Conservation (phyloP, 2,329 filamentous ascomycete species). For the Cordyceps cateniannulata region DNA sequence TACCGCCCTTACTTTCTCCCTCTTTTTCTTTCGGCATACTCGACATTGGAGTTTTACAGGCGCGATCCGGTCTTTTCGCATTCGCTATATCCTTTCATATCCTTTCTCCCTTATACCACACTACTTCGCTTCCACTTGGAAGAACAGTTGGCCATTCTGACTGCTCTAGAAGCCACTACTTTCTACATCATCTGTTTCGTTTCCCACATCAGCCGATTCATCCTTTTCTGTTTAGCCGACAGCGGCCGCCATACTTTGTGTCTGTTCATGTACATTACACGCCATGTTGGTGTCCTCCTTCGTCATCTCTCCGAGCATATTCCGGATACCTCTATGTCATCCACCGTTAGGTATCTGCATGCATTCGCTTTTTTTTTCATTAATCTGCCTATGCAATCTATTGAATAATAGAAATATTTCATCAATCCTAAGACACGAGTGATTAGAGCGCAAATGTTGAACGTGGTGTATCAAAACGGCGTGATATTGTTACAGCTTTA, state of each 20-base stretch:
- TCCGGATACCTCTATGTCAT: neutral
- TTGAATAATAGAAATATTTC: neutral
- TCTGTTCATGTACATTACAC: constrained; percentile 5
- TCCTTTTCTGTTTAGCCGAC: neutral
- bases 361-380: neutral
- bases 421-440: neutral
- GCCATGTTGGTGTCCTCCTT: neutral
- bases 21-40: neutral
- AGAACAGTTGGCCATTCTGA: neutral
- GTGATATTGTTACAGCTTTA: constrained; percentile 12
- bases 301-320: neutral
- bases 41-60: constrained; percentile 5
- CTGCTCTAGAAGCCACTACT: neutral
- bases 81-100: neutral
- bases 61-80: neutral
- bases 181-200: neutral
- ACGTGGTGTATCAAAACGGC: neutral
- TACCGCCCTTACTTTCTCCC: neutral
- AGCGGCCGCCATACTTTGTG: neutral
- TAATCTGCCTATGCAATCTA: neutral
- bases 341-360: neutral
- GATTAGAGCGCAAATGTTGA: neutral
- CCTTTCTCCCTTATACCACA: neutral
- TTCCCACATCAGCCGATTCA: neutral
- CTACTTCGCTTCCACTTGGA: neutral